phyloP scores from a whole-genome alignment of 768 basidiomycete genomes.

The Dictyophora rubrovolvata region DNA sequence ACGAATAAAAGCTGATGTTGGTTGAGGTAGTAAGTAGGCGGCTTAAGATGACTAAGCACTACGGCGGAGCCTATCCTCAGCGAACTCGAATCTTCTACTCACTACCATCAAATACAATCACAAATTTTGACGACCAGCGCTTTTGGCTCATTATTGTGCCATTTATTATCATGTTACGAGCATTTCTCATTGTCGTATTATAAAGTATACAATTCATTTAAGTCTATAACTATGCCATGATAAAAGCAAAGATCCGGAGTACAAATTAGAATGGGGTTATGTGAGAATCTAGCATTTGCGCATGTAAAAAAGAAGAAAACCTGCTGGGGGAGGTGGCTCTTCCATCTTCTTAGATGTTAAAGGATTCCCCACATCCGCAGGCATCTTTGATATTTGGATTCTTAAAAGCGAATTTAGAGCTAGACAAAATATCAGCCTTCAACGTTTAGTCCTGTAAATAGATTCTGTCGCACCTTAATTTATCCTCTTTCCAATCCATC shows the following conservation, averaged over 20 bases:
- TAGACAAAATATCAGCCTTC: conserved; percentile 18
- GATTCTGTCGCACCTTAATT: conserved; percentile 50
- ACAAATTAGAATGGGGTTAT: too few relatives aligned
- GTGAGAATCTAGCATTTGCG: too few relatives aligned
- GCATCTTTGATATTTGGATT: conserved; percentile 94
- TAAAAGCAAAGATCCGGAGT: too few relatives aligned
- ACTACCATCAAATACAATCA: too few relatives aligned
- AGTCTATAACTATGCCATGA: too few relatives aligned
- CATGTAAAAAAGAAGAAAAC: too few relatives aligned
- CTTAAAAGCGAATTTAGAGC: conserved; percentile 73
- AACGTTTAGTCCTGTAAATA: conserved; percentile 5
- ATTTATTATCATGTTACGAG: too few relatives aligned
- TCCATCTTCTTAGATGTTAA: conserved; percentile 38
- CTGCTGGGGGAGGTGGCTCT: too few relatives aligned
- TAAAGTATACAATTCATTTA: too few relatives aligned
- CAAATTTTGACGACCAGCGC: too few relatives aligned
- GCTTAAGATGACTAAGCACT: not conserved
- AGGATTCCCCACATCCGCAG: conserved; percentile 92
- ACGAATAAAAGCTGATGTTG: not conserved
- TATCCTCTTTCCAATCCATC: conserved; percentile 98
- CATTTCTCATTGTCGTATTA: too few relatives aligned
- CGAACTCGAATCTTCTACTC: not conserved
- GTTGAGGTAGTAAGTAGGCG: not conserved
- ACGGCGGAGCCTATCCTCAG: not conserved
- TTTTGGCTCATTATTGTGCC: too few relatives aligned